A percentile compares a stretch with the other conserved stretches of the same genome.
Evolutionary conservation across 345 rosid species (phyloP).

Genomic region (Lumnitzera racemosa): DNA sequence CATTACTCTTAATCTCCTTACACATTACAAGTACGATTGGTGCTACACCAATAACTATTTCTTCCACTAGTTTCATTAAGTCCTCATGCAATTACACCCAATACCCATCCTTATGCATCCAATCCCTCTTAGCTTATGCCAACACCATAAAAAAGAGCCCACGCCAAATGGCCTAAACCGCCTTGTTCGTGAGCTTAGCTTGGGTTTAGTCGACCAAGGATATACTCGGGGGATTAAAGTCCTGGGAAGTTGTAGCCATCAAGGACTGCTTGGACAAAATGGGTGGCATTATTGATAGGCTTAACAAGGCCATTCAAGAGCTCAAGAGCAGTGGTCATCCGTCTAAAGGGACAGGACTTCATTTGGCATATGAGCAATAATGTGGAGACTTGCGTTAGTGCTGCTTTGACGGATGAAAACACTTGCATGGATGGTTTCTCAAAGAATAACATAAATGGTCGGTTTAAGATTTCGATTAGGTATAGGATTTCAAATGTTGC

Average conservation of each 20-base stretch:
- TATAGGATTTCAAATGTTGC: constrained; percentile 46
- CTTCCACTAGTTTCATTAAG: constrained; percentile 39
- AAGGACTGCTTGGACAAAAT: constrained; percentile 68
- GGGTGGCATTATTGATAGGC: constrained; percentile 60
- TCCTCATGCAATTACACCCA: constrained; percentile 55
- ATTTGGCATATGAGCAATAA: constrained; percentile 64
- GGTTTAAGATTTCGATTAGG: constrained; percentile 50
- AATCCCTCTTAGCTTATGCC: constrained; percentile 57
- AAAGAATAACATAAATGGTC: constrained; percentile 53
- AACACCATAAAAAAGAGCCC: constrained; percentile 50
- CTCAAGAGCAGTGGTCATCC: constrained; percentile 33
- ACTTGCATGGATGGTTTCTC: constrained; percentile 84
- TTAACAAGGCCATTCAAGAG: constrained; percentile 55
- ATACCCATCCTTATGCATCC: constrained; percentile 59
- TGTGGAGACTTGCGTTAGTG: constrained; percentile 93
- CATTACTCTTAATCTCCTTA: constrained; percentile 13
- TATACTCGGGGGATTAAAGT: constrained; percentile 45
- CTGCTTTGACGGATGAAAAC: constrained; percentile 86
- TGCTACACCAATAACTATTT: constrained; percentile 1
- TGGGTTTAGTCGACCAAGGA: constrained; percentile 45
- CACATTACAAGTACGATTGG: constrained; percentile 12
- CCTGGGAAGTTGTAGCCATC: constrained; percentile 53
- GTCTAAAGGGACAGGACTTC: constrained; percentile 41
- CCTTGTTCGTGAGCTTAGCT: constrained; percentile 57
- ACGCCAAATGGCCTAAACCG: constrained; percentile 55